Conservation (phyloP, 257 asterid genomes). For the Lycium barbarum region DNA sequence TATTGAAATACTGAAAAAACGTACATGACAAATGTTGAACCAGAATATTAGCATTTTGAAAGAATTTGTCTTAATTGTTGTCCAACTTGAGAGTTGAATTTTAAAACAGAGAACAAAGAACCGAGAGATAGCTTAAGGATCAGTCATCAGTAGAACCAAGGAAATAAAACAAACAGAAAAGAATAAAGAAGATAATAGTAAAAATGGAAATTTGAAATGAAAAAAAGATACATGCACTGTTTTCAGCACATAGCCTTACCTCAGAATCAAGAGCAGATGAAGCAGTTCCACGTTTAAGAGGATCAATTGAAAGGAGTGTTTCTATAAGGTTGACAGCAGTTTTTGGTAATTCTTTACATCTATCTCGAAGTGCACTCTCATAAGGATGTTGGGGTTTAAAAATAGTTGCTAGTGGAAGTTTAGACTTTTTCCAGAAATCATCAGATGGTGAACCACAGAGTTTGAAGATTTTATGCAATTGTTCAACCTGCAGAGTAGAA, state of each 20-base stretch:
- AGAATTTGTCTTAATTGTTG: not conserved
- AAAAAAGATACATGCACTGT: not conserved
- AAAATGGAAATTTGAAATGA: not conserved
- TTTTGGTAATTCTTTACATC: slow-evolving; percentile 84
- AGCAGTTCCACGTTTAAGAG: slow-evolving; percentile 77
- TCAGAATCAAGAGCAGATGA: slow-evolving; percentile 67
- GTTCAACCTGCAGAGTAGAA: slow-evolving; percentile 70
- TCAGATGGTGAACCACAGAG: slow-evolving; percentile 89
- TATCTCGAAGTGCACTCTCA: slow-evolving; percentile 70
- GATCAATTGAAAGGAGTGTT: slow-evolving; percentile 73
- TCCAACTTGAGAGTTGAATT: slow-evolving; percentile 4
- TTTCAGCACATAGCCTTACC: slow-evolving; percentile 41
- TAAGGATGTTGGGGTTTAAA: slow-evolving; percentile 91
- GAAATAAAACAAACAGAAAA: not conserved
- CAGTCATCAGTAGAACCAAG: not conserved
- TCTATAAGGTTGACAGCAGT: slow-evolving; percentile 73
- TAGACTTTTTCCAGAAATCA: slow-evolving; percentile 75
- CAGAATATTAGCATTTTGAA: slow-evolving; percentile 6
- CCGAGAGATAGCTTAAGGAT: not conserved
- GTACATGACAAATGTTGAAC: slow-evolving; percentile 34
- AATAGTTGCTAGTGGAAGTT: slow-evolving; percentile 81
- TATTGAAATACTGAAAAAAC: slow-evolving; percentile 61
- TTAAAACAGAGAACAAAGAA: not conserved
- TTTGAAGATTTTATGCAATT: slow-evolving; percentile 88
- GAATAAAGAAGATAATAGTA: slow-evolving; percentile 51